These are phyloP conservation scores for Collybiopsis confluens DNA, from an alignment of 768 basidiomycete genomes.

Conservation along the genomic window DNA sequence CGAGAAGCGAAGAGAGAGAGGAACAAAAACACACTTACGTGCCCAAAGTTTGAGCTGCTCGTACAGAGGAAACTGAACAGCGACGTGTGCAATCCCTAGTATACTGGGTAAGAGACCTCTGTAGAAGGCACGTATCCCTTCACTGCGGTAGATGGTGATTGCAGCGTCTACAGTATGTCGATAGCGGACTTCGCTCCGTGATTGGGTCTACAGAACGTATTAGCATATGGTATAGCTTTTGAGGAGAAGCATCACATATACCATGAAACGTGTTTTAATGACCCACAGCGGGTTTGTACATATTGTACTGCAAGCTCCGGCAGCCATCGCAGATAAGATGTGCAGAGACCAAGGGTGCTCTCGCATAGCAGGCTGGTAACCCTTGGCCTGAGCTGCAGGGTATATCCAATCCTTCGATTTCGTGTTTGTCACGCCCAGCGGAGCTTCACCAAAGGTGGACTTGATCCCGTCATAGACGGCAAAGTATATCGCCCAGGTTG, in stretches of 20 bases:
- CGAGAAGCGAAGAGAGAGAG: slow-evolving; percentile 9
- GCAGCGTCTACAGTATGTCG: slow-evolving; percentile 89
- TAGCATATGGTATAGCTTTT: slow-evolving; percentile 11
- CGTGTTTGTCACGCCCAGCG: slow-evolving; percentile 31
- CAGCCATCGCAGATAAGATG: slow-evolving; percentile 92
- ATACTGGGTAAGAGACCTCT: slow-evolving; percentile 91
- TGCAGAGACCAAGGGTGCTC: slow-evolving; percentile 87
- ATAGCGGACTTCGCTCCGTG: slow-evolving; percentile 72
- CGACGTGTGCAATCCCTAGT: slow-evolving; percentile 90
- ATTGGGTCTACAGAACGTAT: slow-evolving; percentile 65
- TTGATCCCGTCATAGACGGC: slow-evolving; percentile 97
- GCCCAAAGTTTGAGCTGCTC: slow-evolving; percentile 86
- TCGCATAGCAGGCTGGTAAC: slow-evolving; percentile 75
- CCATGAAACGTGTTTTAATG: slow-evolving; percentile 99
- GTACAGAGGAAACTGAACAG: slow-evolving; percentile 96
- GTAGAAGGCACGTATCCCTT: slow-evolving; percentile 89
- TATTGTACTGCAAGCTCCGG: slow-evolving; percentile 89
- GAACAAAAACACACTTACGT: slow-evolving; percentile 51
- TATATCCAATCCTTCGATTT: slow-evolving; percentile 49
- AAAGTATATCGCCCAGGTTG: slow-evolving; percentile 99
- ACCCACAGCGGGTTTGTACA: slow-evolving; percentile 98
- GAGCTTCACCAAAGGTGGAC: slow-evolving; percentile 66
- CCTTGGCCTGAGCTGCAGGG: slow-evolving; percentile 81
- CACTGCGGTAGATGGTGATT: slow-evolving; percentile 81
- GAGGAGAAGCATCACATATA: slow-evolving; percentile 25